Evolutionary conservation across 768 basidiomycete species (phyloP).

Genomic region (Boletellus emodensis): DNA sequence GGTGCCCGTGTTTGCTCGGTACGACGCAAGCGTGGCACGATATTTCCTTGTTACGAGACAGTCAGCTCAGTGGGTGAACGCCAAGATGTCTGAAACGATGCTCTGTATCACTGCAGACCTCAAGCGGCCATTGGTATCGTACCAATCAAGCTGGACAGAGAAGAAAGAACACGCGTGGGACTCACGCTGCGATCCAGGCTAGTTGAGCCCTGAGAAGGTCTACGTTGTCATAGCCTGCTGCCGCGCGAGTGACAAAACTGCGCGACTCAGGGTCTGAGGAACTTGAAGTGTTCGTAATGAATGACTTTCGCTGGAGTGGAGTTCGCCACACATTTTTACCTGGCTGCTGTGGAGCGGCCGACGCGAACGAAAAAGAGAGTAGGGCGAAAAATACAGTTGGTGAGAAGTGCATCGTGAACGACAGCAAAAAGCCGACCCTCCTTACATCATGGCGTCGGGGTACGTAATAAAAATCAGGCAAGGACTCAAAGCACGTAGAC

Average conservation of each 20-base stretch:
- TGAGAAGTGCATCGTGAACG: slow-evolving; percentile 18
- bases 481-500: no score
- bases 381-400: slow-evolving; percentile 11
- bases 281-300: slow-evolving; percentile 4
- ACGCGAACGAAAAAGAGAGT: slow-evolving; percentile 16
- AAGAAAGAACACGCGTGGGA: background rate
- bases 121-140: background rate
- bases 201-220: slow-evolving; percentile 17
- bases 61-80: background rate
- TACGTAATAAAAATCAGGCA: background rate
- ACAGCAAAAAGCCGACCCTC: background rate
- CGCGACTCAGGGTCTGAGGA: background rate
- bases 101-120: background rate
- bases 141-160: background rate
- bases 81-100: background rate
- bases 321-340: slow-evolving; percentile 13
- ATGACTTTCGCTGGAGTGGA: slow-evolving; percentile 21
- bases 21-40: slow-evolving; percentile 39
- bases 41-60: slow-evolving; percentile 36
- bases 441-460: background rate
- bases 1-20: slow-evolving; percentile 42
- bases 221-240: slow-evolving; percentile 2
- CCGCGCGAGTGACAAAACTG: background rate
- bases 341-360: background rate
- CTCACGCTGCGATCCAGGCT: slow-evolving; percentile 17